These are phyloP conservation scores for Datura wrightii DNA, from an alignment of 257 asterid genomes.

Conservation along the genomic window DNA sequence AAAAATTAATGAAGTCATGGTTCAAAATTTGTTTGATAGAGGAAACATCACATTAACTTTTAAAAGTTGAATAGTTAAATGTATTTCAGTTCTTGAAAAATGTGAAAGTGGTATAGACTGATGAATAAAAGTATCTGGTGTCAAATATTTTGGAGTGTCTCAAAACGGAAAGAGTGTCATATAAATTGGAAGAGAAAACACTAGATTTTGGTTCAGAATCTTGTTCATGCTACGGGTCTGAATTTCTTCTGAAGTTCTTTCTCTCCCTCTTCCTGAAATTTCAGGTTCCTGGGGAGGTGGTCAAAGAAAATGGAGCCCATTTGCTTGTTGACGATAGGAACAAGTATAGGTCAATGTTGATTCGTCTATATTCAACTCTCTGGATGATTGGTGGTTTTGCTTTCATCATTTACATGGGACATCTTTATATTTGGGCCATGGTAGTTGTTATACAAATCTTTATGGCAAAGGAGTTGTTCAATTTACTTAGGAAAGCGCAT, in stretches of 20 bases:
- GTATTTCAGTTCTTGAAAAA: not conserved
- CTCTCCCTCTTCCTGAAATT: slow-evolving; percentile 33
- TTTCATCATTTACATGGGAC: slow-evolving; percentile 87
- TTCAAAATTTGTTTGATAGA: not conserved
- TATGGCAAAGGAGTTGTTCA: slow-evolving; percentile 95
- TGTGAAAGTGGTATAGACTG: not conserved
- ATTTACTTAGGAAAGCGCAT: slow-evolving; percentile 77
- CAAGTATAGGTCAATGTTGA: slow-evolving; percentile 94
- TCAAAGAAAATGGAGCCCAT: slow-evolving; percentile 56
- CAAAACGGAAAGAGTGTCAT: not conserved
- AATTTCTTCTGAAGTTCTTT: slow-evolving; percentile 32
- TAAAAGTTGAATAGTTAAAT: slow-evolving; percentile 9
- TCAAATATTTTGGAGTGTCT: not conserved
- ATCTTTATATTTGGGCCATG: slow-evolving; percentile 95
- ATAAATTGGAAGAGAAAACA: not conserved
- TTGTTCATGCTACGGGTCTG: slow-evolving; percentile 5
- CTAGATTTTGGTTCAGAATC: slow-evolving; percentile 12
- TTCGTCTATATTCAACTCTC: slow-evolving; percentile 76
- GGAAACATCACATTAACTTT: not conserved
- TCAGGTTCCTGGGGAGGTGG: slow-evolving; percentile 74
- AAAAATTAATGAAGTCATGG: not conserved
- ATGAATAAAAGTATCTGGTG: slow-evolving; percentile 1
- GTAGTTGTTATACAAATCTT: slow-evolving; percentile 85
- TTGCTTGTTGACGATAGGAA: slow-evolving; percentile 78
- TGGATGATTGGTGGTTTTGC: slow-evolving; percentile 98